phyloP scores from a whole-genome alignment of 345 rosid species.

The Excoecaria agallocha region DNA sequence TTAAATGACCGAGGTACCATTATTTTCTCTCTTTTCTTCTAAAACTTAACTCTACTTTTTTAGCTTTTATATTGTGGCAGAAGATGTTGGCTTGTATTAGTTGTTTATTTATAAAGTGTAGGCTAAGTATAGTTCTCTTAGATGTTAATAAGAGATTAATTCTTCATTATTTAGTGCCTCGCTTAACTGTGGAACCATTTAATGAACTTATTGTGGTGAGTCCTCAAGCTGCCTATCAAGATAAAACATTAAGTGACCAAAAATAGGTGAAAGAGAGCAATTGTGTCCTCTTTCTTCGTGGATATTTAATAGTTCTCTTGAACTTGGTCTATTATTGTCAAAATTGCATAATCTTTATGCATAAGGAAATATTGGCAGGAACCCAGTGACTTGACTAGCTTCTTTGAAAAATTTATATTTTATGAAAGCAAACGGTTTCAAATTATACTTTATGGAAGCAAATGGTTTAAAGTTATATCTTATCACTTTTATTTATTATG shows the following conservation, averaged over 20 bases:
- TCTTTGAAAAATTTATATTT: background rate
- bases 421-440: background rate
- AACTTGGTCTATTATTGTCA: background rate
- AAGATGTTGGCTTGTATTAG: background rate
- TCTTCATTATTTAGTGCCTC: background rate
- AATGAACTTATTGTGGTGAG: background rate
- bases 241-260: background rate
- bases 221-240: background rate
- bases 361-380: background rate
- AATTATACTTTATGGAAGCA: too few relatives aligned
- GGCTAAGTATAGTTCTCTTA: background rate
- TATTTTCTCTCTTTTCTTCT: background rate
- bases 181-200: background rate
- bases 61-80: background rate
- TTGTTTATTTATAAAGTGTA: background rate
- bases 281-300: background rate
- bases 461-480: too few relatives aligned
- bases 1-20: slow-evolving; percentile 44
- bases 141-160: background rate
- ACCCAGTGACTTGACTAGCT: background rate
- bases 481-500: too few relatives aligned
- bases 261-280: background rate
- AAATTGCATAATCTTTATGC: background rate
- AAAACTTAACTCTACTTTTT: too few relatives aligned
- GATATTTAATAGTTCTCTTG: background rate